These are phyloP conservation scores for Canna indica DNA, from an alignment of 176 grass and related monocot species.

Conservation along the genomic window DNA sequence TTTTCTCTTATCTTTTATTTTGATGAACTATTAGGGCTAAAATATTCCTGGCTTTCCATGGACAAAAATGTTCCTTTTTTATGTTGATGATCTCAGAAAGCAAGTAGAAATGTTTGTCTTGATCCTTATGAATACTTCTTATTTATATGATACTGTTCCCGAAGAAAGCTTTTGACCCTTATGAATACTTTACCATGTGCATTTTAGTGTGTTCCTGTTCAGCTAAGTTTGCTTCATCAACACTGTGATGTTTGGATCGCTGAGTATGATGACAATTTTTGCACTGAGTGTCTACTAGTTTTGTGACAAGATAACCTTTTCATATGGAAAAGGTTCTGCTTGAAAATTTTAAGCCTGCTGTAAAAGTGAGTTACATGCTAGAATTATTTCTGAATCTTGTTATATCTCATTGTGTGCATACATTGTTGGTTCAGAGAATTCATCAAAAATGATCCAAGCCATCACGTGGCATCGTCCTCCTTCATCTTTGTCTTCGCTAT, in stretches of 20 bases:
- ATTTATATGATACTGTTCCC: not conserved
- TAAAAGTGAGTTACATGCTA: conserved; percentile 19
- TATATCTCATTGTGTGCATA: conserved; percentile 10
- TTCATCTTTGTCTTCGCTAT: conserved; percentile 39
- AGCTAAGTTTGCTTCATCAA: not conserved
- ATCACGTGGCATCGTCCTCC: conserved; percentile 83
- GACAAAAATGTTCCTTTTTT: no score
- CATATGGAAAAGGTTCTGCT: no score
- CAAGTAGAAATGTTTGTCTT: no score
- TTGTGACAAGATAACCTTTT: no score
- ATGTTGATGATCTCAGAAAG: no score
- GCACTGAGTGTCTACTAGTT: no score
- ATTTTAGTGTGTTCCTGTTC: conserved; percentile 27
- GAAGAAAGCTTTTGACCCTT: not conserved
- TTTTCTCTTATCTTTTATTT: conserved; percentile 26
- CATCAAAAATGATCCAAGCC: conserved; percentile 72
- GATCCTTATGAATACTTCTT: no score
- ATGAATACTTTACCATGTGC: conserved; percentile 15
- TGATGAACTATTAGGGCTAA: not conserved
- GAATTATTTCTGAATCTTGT: conserved; percentile 32
- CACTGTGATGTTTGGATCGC: no score
- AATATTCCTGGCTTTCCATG: no score
- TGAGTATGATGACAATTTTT: no score
- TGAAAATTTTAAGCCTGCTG: not conserved
- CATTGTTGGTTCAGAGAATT: conserved; percentile 54